Evolutionary conservation across 208 protist species (phyloP).

Genomic region (Leishmania arabica): DNA sequence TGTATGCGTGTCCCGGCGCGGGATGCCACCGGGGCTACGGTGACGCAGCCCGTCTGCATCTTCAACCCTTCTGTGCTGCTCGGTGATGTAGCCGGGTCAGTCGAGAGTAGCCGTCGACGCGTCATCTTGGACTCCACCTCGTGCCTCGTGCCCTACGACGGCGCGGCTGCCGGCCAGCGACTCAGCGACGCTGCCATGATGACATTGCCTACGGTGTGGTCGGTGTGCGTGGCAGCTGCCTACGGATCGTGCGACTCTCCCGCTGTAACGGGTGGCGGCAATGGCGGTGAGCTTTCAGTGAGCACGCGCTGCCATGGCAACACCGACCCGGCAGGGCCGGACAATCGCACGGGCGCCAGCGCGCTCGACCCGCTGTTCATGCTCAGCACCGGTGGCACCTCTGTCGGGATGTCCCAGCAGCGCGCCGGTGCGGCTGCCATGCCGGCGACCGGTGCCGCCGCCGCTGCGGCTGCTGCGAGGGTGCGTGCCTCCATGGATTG

Average conservation of each 20-base stretch:
- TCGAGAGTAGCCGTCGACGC: constrained; percentile 14
- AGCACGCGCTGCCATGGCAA: not conserved
- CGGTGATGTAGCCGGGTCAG: constrained; percentile 7
- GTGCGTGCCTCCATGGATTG: constrained; percentile 24
- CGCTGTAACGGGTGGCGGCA: not conserved
- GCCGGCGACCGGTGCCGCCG: not conserved
- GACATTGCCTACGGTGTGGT: constrained; percentile 5
- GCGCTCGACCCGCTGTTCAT: not conserved
- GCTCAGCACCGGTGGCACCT: not conserved
- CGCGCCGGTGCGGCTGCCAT: not conserved
- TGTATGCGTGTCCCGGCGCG: constrained; percentile 2
- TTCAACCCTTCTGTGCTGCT: constrained; percentile 22
- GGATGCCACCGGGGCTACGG: not conserved
- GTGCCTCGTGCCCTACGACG: constrained; percentile 28
- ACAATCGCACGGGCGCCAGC: not conserved
- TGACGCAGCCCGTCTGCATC: constrained; percentile 11
- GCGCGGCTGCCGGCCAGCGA: not conserved
- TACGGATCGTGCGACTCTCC: constrained; percentile 10
- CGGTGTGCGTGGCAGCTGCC: constrained; percentile 31
- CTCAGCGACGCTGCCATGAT: not conserved
- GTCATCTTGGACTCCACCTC: constrained; percentile 22
- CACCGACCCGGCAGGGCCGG: not conserved
- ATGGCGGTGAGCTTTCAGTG: not conserved
- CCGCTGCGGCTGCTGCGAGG: constrained; percentile 11
- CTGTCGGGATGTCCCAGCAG: not conserved